These are phyloP conservation scores for Tricholoma furcatifolium DNA, from an alignment of 768 basidiomycete species.

Conservation along the genomic window DNA sequence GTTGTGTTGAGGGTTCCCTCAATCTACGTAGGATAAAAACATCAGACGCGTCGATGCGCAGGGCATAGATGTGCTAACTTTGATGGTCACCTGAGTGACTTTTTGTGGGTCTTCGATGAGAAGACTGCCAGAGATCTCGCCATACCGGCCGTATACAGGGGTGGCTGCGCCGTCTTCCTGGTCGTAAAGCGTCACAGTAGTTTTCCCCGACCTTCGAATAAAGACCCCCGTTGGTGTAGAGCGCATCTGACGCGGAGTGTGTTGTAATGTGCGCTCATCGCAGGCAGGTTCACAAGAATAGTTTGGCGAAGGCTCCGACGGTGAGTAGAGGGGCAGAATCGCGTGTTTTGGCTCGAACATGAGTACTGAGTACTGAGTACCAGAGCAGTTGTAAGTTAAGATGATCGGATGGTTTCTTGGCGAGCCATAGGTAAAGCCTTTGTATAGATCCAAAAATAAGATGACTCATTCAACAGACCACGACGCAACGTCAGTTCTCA, in stretches of 20 bases:
- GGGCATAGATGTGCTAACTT: constrained; percentile 31
- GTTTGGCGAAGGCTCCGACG: constrained; percentile 50
- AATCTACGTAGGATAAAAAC: constrained; percentile 28
- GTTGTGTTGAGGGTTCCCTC: constrained; percentile 40
- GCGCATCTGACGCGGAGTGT: constrained; percentile 33
- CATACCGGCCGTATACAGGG: constrained; percentile 47
- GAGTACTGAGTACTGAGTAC: background rate
- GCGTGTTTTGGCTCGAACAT: constrained; percentile 6
- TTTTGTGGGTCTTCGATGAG: constrained; percentile 36
- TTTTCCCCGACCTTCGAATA: constrained; percentile 35
- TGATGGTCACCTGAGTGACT: constrained; percentile 42
- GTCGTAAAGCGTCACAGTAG: constrained; percentile 43
- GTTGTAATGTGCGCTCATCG: constrained; percentile 54
- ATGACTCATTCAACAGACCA: constrained; percentile 2
- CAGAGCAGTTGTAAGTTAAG: background rate
- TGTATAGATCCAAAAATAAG: background rate
- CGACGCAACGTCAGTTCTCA: background rate
- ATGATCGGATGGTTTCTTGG: background rate
- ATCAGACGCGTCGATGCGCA: background rate
- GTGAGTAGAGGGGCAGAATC: constrained; percentile 49
- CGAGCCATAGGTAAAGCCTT: background rate
- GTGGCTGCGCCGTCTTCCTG: constrained; percentile 38
- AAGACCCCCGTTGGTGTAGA: constrained; percentile 38
- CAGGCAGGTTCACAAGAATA: constrained; percentile 56
- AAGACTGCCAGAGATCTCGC: constrained; percentile 40